Evolutionary conservation across 1,284 basidiomycete species (phyloP).

Genomic region (Neonothopanus nambi): DNA sequence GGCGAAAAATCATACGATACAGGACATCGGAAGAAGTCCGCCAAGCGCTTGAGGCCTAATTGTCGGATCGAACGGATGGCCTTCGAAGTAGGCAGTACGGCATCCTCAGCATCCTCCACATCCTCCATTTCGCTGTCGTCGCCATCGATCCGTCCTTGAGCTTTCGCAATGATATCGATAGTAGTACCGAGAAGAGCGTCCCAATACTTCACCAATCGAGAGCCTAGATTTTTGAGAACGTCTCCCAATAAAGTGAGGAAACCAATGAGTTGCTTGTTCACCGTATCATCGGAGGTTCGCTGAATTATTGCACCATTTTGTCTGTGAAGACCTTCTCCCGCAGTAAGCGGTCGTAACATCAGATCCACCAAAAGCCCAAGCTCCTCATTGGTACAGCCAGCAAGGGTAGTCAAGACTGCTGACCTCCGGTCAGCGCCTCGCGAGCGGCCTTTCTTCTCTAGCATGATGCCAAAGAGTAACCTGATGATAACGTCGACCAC

Average conservation of each 20-base stretch:
- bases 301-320: constrained; percentile 28
- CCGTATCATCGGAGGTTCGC: constrained; percentile 34
- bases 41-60: constrained; percentile 82
- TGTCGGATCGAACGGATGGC: constrained; percentile 71
- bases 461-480: constrained; percentile 88
- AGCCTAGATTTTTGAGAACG: constrained; percentile 78
- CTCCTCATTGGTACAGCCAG: constrained; percentile 73
- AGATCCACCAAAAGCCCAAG: constrained; percentile 81
- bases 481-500: constrained; percentile 79
- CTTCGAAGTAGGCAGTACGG: constrained; percentile 39
- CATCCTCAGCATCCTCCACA: constrained; percentile 38
- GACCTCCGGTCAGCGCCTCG: constrained; percentile 75
- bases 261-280: constrained; percentile 78
- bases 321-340: constrained; percentile 24
- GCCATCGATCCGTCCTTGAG: constrained; percentile 56
- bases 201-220: constrained; percentile 71
- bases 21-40: constrained; percentile 83
- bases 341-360: constrained; percentile 82
- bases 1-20: constrained; percentile 74
- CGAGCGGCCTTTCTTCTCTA: constrained; percentile 75
- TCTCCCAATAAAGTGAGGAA: constrained; percentile 86
- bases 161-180: constrained; percentile 62
- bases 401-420: constrained; percentile 77
- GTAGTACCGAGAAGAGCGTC: constrained; percentile 69
- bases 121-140: constrained; percentile 34